Base-by-base conservation (phyloP, 352 stramenopile genomes). In the Phytopythium ostracodes region DNA sequence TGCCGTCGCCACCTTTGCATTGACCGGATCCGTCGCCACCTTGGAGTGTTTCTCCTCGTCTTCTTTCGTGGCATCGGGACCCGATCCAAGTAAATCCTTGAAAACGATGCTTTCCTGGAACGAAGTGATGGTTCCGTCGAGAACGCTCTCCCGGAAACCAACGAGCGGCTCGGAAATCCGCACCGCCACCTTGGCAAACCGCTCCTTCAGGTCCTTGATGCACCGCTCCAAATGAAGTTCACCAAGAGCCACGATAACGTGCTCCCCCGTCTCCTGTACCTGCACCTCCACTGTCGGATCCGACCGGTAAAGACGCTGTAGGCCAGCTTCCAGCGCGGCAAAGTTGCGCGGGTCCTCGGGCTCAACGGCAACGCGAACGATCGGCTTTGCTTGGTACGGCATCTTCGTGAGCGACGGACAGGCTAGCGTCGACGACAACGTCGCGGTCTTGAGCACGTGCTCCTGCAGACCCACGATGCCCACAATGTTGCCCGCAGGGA, bases 281-380 rank as follows among this genome's bases (percentile, higher is more conserved):
- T 92, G 85, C 10, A 98, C 91, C 72, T 98, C 92, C n/a, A 97
- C 93, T 0, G 89, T 96, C 22, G 92, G 87, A 56, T 98, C 93
- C 2, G 88, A 95, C 27, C 92, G 88, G 68, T 98, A 97, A 10
- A 98, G 66, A n/a, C 88, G 85, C 62, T 92, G 87, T 2, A 98
- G 75, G 43, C 93, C 92, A 25, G 77, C 74, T 60, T 97, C 87
- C 7, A 98, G 66, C 18, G 81, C 79, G 8, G 74, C 72, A 74
- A 98, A 94, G 59, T 98, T 71, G 27, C 83, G 76, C 22, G 92
- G 89, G 40, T 97, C 84, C 56, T 91, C 74, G 0, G 91, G 87
- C 57, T 98, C 90, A 20, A 98, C 85, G 1, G 93, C 89, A 4
- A 98, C 93, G 31, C 91, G 89, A 2, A 98, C 82, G 65, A 98